Conservation (phyloP, 1,139 yeast genomes). For the Debaryomyces sp. region DNA sequence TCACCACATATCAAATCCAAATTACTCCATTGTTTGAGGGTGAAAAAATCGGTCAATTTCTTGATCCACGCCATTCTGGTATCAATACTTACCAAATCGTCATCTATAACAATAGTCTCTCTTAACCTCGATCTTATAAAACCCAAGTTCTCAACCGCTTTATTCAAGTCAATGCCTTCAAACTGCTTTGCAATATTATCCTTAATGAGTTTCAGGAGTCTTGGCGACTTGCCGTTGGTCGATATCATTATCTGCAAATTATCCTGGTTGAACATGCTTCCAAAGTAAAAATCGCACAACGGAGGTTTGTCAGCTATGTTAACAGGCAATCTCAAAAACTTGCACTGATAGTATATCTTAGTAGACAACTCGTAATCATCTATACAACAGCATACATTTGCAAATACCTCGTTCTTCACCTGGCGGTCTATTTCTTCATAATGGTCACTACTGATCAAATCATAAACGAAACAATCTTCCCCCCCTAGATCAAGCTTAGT, state of each 20-base stretch:
- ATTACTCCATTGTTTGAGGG: constrained; percentile 62
- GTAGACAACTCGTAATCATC: constrained; percentile 68
- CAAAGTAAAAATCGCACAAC: constrained; percentile 84
- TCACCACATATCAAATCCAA: constrained; percentile 23
- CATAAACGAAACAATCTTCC: constrained; percentile 16
- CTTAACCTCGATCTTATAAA: constrained; percentile 57
- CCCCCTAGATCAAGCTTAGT: constrained; percentile 7
- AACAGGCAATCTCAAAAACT: constrained; percentile 59
- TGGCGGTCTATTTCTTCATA: constrained; percentile 36
- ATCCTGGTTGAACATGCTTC: constrained; percentile 77
- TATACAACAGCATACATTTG: constrained; percentile 73
- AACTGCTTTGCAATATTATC: constrained; percentile 54
- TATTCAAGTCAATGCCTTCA: constrained; percentile 47
- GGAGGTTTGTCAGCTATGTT: constrained; percentile 87
- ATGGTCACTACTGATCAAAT: constrained; percentile 26
- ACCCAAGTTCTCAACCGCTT: constrained; percentile 68
- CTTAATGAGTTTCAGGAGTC: constrained; percentile 69
- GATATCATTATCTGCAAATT: constrained; percentile 80
- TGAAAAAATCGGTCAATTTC: constrained; percentile 60
- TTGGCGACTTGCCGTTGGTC: constrained; percentile 82
- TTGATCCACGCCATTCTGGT: constrained; percentile 76
- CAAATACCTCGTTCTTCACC: constrained; percentile 47
- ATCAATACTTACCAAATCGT: constrained; percentile 57
- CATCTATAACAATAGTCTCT: constrained; percentile 38
- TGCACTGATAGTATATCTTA: constrained; percentile 62